A percentile compares a stretch with the other conserved stretches of the same genome.
These are phyloP conservation scores for Phialocephala sp. DNA, from an alignment of 2,329 filamentous ascomycete genomes.

Conservation along the genomic window DNA sequence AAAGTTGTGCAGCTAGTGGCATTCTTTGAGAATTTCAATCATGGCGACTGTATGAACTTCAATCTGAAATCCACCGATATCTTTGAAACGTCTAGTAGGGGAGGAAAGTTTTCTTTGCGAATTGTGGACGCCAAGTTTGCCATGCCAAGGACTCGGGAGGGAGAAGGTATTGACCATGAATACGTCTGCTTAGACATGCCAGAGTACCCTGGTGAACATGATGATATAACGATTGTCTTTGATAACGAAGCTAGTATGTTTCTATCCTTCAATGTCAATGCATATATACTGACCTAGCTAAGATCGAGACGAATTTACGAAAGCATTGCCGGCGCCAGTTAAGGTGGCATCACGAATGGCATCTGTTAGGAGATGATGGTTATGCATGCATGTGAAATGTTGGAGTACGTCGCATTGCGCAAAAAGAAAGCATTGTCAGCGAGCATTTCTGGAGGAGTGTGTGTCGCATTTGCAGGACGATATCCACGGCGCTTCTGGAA, in stretches of 20 bases:
- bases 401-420: conserved; percentile 16
- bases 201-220: conserved; percentile 89
- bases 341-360: conserved; percentile 42
- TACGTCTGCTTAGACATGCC: conserved; percentile 88
- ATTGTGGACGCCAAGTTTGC: conserved; percentile 92
- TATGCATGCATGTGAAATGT: conserved; percentile 6
- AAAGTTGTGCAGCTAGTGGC: conserved; percentile 78
- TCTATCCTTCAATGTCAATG: conserved; percentile 16
- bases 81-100: conserved; percentile 72
- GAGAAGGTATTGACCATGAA: conserved; percentile 63
- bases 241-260: conserved; percentile 65
- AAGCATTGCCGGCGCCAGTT: conserved; percentile 43
- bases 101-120: conserved; percentile 73
- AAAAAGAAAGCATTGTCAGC: conserved; percentile 9
- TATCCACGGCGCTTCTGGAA: conserved; percentile 32
- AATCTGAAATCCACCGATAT: conserved; percentile 82
- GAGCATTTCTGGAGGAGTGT: conserved; percentile 12
- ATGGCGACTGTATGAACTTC: conserved; percentile 90
- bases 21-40: conserved; percentile 87
- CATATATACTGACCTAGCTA: conserved; percentile 25
- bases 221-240: conserved; percentile 87
- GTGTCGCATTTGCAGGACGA: conserved; percentile 24
- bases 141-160: conserved; percentile 64
- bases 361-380: conserved; percentile 41
- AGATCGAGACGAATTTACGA: conserved; percentile 36